phyloP scores from a whole-genome alignment of 2,329 filamentous ascomycete genomes.

The Aspergillus aculeatinus region DNA sequence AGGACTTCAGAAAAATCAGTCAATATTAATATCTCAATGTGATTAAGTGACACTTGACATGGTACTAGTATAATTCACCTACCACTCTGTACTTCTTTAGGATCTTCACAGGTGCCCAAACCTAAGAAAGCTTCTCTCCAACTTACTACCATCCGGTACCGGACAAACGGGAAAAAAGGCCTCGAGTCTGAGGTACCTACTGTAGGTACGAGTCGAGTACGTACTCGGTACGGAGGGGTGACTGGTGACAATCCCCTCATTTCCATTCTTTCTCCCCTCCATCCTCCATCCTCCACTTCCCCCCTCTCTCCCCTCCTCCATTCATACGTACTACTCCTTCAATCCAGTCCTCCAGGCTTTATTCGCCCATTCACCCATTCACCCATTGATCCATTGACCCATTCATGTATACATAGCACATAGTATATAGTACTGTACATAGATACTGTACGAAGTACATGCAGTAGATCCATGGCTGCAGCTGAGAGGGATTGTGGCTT shows the following conservation, averaged over 20 bases:
- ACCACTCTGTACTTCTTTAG: not conserved
- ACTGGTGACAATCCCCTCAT: not conserved
- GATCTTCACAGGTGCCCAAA: not conserved
- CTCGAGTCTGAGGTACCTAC: too few species aligned
- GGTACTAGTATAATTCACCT: too few species aligned
- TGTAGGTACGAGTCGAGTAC: too few species aligned
- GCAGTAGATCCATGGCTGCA: not conserved
- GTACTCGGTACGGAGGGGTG: not conserved
- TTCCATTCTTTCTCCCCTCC: not conserved
- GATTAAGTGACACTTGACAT: too few species aligned
- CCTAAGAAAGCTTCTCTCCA: not conserved
- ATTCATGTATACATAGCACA: too few species aligned
- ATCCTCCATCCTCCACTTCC: not conserved
- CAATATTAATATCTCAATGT: too few species aligned
- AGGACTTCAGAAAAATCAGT: not conserved
- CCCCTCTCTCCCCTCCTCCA: not conserved
- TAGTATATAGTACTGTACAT: too few species aligned
- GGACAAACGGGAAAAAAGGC: not conserved
- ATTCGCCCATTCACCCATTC: not conserved
- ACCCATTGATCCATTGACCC: not conserved
- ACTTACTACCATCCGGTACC: not conserved
- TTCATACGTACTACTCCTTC: not conserved
- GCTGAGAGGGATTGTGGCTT: not conserved
- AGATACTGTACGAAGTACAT: not conserved
- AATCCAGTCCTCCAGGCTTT: too few species aligned